A percentile compares a stretch with the other conserved stretches of the same genome.
These are phyloP conservation scores for Tephrocybe sp. DNA, from an alignment of 768 basidiomycete species.

Conservation along the genomic window DNA sequence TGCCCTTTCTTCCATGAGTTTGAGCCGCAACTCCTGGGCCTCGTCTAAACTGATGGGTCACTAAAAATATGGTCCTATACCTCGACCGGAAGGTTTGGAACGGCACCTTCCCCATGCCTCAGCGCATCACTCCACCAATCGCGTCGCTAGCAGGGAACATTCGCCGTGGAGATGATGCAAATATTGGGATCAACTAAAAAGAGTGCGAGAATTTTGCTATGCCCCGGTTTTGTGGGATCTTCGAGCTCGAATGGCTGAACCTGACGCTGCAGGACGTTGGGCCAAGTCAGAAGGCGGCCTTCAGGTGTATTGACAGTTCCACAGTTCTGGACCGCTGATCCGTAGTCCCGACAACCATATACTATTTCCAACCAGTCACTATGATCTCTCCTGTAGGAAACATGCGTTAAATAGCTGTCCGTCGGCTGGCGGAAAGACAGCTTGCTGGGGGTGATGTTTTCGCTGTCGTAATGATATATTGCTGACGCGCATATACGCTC, in stretches of 20 bases:
- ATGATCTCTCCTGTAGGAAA: constrained; percentile 15
- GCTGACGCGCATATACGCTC: not conserved
- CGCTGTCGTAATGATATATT: constrained; percentile 13
- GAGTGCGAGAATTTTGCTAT: constrained; percentile 17
- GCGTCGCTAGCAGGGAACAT: constrained; percentile 26
- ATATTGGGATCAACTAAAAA: constrained; percentile 22
- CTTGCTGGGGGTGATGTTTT: constrained; percentile 28
- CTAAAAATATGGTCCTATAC: constrained; percentile 17
- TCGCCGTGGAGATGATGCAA: constrained; percentile 24
- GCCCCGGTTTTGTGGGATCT: constrained; percentile 14
- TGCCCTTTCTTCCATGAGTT: constrained; percentile 28
- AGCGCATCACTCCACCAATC: constrained; percentile 22
- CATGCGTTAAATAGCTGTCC: not conserved
- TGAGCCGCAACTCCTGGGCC: constrained; percentile 20
- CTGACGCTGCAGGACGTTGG: constrained; percentile 16
- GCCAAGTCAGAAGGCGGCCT: constrained; percentile 17
- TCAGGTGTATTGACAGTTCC: constrained; percentile 25
- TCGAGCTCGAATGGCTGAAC: constrained; percentile 12
- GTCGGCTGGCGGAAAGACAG: constrained; percentile 29
- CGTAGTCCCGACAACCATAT: constrained; percentile 18
- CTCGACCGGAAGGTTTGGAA: constrained; percentile 23
- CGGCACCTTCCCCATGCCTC: not conserved
- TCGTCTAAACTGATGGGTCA: constrained; percentile 21
- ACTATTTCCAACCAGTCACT: constrained; percentile 20
- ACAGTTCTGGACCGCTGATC: constrained; percentile 18